Evolutionary conservation across 2,329 filamentous ascomycete species (phyloP).

Genomic region (Ophiocordyceps australis): DNA sequence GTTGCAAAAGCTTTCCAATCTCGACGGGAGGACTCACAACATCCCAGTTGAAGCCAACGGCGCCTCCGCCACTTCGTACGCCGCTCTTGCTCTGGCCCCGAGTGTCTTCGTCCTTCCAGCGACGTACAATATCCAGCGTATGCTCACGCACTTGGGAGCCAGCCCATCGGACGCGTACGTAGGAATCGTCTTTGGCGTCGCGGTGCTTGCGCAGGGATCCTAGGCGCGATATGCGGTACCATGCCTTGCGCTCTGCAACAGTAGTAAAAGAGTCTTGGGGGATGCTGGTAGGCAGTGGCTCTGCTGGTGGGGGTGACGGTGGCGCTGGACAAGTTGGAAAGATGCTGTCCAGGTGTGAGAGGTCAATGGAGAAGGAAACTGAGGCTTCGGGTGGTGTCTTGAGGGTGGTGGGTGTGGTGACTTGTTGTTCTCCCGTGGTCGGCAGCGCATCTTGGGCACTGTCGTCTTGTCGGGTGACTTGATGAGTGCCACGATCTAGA

Average conservation of each 20-base stretch:
- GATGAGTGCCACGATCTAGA: neutral
- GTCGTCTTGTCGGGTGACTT: too few species aligned
- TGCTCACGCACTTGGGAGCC: constrained; percentile 33
- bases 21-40: constrained; percentile 29
- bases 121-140: constrained; percentile 37
- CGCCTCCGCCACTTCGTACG: constrained; percentile 19
- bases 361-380: constrained; percentile 13
- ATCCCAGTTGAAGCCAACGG: constrained; percentile 43
- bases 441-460: too few species aligned
- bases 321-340: constrained; percentile 9
- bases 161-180: constrained; percentile 38
- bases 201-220: constrained; percentile 40
- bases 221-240: constrained; percentile 45
- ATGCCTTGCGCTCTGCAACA: constrained; percentile 40
- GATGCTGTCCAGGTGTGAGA: constrained; percentile 14
- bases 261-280: constrained; percentile 33
- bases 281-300: constrained; percentile 23
- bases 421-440: constrained; percentile 1
- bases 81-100: constrained; percentile 25
- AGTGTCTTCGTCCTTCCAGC: constrained; percentile 51
- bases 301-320: constrained; percentile 9
- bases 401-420: constrained; percentile 2
- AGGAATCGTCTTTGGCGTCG: constrained; percentile 38
- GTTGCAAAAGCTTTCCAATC: constrained; percentile 18
- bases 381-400: too few species aligned